Percentiles rank a stretch among this genome's conserved stretches.
Conservation (phyloP, 1,284 basidiomycete species). For the Xerocomus amazonicus region DNA sequence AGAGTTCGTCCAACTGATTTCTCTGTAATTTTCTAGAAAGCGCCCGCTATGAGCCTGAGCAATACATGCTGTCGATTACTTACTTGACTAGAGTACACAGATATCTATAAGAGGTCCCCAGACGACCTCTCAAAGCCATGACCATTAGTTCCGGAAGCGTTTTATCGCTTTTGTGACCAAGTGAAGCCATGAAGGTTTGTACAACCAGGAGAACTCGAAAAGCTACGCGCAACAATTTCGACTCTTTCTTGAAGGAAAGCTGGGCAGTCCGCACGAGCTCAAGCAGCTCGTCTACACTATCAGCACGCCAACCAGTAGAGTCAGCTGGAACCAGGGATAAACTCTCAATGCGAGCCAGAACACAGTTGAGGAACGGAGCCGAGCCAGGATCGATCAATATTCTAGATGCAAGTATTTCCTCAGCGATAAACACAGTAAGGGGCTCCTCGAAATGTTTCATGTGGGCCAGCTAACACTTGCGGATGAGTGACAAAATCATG, state of each 20-base stretch:
- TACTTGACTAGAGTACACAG: constrained; percentile 48
- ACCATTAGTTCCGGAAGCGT: constrained; percentile 34
- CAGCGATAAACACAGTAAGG: constrained; percentile 41
- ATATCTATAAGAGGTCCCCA: constrained; percentile 40
- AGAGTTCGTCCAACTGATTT: constrained; percentile 38
- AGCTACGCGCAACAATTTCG: constrained; percentile 42
- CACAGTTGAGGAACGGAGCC: constrained; percentile 39
- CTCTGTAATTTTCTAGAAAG: constrained; percentile 44
- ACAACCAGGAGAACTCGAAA: constrained; percentile 45
- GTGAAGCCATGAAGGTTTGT: constrained; percentile 39
- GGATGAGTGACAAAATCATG: constrained; percentile 1
- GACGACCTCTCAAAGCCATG: constrained; percentile 40
- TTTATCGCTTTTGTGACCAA: constrained; percentile 38
- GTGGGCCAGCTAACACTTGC: constrained; percentile 47
- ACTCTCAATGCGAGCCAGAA: constrained; percentile 38
- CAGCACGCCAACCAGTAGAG: constrained; percentile 17
- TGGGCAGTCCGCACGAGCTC: constrained; percentile 39
- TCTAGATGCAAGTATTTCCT: constrained; percentile 15
- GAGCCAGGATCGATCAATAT: constrained; percentile 21
- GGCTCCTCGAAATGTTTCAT: constrained; percentile 69
- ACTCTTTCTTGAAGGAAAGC: constrained; percentile 32
- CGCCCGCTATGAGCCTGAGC: not conserved
- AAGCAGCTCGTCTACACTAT: constrained; percentile 32
- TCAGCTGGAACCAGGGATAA: constrained; percentile 11
- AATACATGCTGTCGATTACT: constrained; percentile 8